Base-by-base conservation (phyloP, 2,329 filamentous ascomycete genomes). In the Pseudocercospora pini-densiflorae region DNA sequence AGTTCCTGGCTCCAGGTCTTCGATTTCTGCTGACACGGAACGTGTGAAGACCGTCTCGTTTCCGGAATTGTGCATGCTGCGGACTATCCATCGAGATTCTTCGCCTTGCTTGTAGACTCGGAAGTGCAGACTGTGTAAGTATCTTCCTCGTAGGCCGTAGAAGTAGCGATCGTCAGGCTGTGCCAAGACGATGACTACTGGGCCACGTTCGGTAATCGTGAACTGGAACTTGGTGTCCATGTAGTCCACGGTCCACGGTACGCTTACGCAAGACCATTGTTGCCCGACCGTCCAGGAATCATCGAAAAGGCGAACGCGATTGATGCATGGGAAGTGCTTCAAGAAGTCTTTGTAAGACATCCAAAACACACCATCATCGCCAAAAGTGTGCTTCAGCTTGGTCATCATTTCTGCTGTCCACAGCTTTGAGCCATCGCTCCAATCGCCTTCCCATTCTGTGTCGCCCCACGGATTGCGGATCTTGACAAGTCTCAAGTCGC, bases 351-450 rank as follows among this genome's bases (percentile, higher is more conserved):
- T 78, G 73, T 88, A 89, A 1, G 82, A 85, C 40, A 88, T 88
- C 85, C 86, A 89, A 75, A 89, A 88, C 33, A 88, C 77, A 27
- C 76, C 76, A 60, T 78, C 75, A 61, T 77, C 69, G 29, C 75
- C 74, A 55, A 78, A 77, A 0, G 69, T 74, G 36, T 75, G 68
- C 27, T 68, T 68, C 53, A 95, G 84, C 72, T 90, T 88, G 66
- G 88, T 80, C 79, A 94, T 88, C 87, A 90, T 92, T 71, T 93
- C 89, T 0, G 91, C 84, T 0, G 91, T 94, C 92, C 92, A 96
- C 77, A 94, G 89, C 73, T 92, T 91, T 6, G 90, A 92, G 0
- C 92, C 92, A 74, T 95, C 92, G 43, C 87, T 89, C 92, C 92
- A 95, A 1, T 91, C 84, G 1, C 92, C 92, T 31, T 87, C 90